Conservation (phyloP, 1,139 yeast species). For the Spathaspora jeffriesii region DNA sequence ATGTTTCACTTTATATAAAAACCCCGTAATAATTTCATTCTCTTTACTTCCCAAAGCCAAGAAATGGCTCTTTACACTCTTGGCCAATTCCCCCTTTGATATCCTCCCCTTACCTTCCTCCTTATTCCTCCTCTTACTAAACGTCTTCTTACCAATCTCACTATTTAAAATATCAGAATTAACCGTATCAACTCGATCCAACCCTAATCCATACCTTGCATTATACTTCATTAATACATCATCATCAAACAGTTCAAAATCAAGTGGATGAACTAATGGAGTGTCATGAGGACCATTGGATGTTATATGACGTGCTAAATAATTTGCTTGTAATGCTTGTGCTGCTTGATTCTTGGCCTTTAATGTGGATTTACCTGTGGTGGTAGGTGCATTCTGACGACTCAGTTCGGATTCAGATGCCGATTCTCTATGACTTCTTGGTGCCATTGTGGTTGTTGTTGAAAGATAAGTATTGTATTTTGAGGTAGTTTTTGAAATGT, state of each 20-base stretch:
- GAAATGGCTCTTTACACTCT: slow-evolving; percentile 63
- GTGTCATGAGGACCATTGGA: slow-evolving; percentile 64
- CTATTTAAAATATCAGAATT: slow-evolving; percentile 63
- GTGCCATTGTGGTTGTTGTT: slow-evolving; percentile 4
- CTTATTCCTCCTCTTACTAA: slow-evolving; percentile 33
- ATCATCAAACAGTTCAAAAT: slow-evolving; percentile 58
- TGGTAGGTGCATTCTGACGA: slow-evolving; percentile 6
- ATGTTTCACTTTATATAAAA: slow-evolving; percentile 72
- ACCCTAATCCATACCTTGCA: slow-evolving; percentile 45
- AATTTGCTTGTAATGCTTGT: slow-evolving; percentile 63
- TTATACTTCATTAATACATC: slow-evolving; percentile 60
- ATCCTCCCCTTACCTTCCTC: slow-evolving; percentile 28
- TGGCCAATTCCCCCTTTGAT: slow-evolving; percentile 55
- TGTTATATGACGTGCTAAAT: slow-evolving; percentile 57
- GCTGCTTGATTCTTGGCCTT: slow-evolving; percentile 57
- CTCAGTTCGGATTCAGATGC: slow-evolving; percentile 45
- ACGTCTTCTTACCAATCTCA: slow-evolving; percentile 66
- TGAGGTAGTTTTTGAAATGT: neutral
- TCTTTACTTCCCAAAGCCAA: slow-evolving; percentile 63
- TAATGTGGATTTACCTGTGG: slow-evolving; percentile 36
- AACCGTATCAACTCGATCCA: slow-evolving; percentile 55
- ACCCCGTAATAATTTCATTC: slow-evolving; percentile 76
- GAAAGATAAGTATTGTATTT: neutral
- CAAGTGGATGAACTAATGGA: slow-evolving; percentile 52
- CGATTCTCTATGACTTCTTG: slow-evolving; percentile 27